Evolutionary conservation across 23 red algal genomes (phyloP), one percentile per base, ranked within the genome.

Genomic region (Cyanidioschyzon merolae): DNA sequence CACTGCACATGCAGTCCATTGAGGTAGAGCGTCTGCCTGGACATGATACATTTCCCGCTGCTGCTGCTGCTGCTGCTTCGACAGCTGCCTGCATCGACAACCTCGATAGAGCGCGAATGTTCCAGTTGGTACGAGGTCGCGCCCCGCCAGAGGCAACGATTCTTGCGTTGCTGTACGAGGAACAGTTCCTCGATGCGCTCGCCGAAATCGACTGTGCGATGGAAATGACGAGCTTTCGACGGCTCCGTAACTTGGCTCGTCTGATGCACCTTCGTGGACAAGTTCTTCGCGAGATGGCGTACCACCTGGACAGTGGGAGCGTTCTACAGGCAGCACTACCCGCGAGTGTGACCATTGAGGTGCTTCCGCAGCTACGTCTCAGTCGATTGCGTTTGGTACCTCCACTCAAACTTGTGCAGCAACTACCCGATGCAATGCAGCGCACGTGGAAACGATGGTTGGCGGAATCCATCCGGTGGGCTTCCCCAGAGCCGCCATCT

Each of bases 191-290:
- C 16, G 63, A 71, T 12, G 63, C 63, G 63, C 63, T 71, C n/a
- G n/a, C 7, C 7, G 63, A 71, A 27, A 35, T 71, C 63, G 63
- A 71, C 63, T 35, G 63, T 35, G 63, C 63, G 7, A 71, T 32
- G 12, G 63, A 71, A 27, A 32, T 25, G 21, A 71, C 63, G 12
- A 32, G 7, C 32, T 25, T 27, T 3, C 63, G 63, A 35, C 63
- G 63, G 32, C 63, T 71, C 7, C 63, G 63, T 7, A 71, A 71
- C 63, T 27, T 71, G 29, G 63, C 63, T 25, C 63, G 63, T 35
- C 63, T 71, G 63, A 35, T 35, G 63, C 63, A 71, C 30, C 32
- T 71, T 7, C 63, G 63, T 35, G 63, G 63, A 7, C 21, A 25
- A 35, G 63, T 71, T 3, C 63, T 71, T 25, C 30, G 32, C 63